Evolutionary conservation across 192 early-diverging fungal species (phyloP).

Genomic region (Coemansia sp.): DNA sequence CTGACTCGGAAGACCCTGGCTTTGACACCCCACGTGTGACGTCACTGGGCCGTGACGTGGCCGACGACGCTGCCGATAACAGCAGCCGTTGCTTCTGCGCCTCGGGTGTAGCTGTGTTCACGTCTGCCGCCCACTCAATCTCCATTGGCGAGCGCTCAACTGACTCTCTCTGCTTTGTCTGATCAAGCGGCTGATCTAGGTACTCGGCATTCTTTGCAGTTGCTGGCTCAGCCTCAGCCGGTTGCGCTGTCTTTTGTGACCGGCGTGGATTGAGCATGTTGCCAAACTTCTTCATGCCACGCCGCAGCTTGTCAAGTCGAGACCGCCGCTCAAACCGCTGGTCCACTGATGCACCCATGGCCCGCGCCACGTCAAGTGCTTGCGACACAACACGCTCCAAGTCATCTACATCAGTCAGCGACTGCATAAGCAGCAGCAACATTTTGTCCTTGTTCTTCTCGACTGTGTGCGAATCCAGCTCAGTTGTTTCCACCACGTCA

Average conservation of each 20-base stretch:
- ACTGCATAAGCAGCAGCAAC: constrained; percentile 44
- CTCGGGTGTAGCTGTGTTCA: neutral
- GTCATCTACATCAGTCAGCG: constrained; percentile 17
- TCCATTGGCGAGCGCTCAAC: neutral
- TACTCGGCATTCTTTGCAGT: no score
- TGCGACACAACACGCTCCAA: constrained; percentile 22
- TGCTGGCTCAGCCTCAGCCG: no score
- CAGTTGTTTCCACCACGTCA: constrained; percentile 29
- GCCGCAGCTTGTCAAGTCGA: constrained; percentile 25
- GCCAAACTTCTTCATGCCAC: constrained; percentile 47
- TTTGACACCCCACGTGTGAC: constrained; percentile 29
- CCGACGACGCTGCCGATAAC: neutral
- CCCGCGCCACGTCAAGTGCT: constrained; percentile 24
- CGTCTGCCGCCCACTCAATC: neutral
- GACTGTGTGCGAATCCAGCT: constrained; percentile 17
- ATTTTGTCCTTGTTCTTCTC: constrained; percentile 16
- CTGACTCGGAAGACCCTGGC: constrained; percentile 3
- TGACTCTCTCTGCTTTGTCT: no score
- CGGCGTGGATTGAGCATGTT: constrained; percentile 20
- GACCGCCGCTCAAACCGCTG: constrained; percentile 46
- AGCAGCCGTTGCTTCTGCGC: neutral
- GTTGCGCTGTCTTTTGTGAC: neutral
- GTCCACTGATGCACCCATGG: constrained; percentile 23
- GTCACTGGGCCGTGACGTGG: constrained; percentile 18
- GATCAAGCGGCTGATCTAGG: no score